Conservation (phyloP, 2,329 filamentous ascomycete genomes). For the Blastomyces percursus region DNA sequence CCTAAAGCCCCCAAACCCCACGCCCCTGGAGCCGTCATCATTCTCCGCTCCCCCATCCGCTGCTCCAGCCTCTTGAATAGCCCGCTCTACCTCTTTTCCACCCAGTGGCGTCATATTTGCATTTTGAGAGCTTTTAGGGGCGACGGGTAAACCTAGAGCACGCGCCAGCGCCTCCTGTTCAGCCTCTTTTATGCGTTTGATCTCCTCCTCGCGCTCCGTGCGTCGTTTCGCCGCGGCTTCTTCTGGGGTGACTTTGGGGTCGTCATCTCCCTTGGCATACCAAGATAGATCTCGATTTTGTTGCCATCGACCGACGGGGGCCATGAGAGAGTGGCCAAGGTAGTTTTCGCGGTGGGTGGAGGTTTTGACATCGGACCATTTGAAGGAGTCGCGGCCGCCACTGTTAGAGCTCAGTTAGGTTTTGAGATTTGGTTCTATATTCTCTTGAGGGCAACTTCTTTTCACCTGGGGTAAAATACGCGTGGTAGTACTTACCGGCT, state of each 20-base stretch:
- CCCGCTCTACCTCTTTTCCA: constrained; percentile 46
- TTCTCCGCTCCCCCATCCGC: constrained; percentile 16
- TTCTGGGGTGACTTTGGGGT: constrained; percentile 38
- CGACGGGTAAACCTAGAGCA: constrained; percentile 68
- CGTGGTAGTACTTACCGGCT: constrained; percentile 45
- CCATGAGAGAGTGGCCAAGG: constrained; percentile 84
- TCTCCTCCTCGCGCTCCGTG: constrained; percentile 59
- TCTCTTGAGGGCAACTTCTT: background rate
- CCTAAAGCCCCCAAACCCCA: constrained; percentile 26
- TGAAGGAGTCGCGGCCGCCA: constrained; percentile 83
- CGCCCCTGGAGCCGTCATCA: constrained; percentile 21
- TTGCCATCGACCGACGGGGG: constrained; percentile 86
- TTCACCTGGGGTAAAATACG: background rate
- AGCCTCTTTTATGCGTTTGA: constrained; percentile 72
- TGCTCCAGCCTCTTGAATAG: constrained; percentile 34
- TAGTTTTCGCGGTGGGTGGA: constrained; percentile 82
- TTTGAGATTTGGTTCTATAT: background rate
- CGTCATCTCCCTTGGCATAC: constrained; percentile 47
- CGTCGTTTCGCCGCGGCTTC: constrained; percentile 34
- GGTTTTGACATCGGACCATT: constrained; percentile 85
- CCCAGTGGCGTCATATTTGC: constrained; percentile 53
- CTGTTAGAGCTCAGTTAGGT: constrained; percentile 31
- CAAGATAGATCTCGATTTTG: constrained; percentile 59
- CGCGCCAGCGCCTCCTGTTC: constrained; percentile 83
- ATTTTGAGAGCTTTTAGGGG: constrained; percentile 50